phyloP scores from a whole-genome alignment of 768 basidiomycete species.

The Leccinum disarticulatum region DNA sequence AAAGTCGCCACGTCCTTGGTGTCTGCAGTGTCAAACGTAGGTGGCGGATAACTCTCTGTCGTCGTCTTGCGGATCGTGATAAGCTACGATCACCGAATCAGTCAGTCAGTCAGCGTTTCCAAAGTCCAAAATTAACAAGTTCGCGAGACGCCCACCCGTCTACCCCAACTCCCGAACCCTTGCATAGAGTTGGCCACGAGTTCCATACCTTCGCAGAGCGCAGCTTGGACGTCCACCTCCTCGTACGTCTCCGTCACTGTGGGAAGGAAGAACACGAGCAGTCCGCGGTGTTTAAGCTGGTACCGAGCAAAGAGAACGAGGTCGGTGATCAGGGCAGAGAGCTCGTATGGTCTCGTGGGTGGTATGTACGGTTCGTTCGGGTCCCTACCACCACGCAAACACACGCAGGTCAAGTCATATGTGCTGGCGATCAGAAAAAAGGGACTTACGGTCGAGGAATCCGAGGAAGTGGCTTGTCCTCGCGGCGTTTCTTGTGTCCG shows the following conservation, averaged over 20 bases:
- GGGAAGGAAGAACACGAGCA: conserved; percentile 94
- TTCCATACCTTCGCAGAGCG: conserved; percentile 86
- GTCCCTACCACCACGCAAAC: conserved; percentile 5
- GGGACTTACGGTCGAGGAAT: conserved; percentile 46
- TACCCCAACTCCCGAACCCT: conserved; percentile 93
- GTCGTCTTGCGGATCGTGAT: conserved; percentile 85
- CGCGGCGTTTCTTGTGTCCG: conserved; percentile 57
- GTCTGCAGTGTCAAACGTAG: conserved; percentile 46
- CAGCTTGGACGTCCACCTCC: conserved; percentile 76
- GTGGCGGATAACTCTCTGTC: conserved; percentile 44
- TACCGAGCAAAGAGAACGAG: conserved; percentile 81
- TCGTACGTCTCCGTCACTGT: conserved; percentile 91
- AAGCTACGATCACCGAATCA: conserved; percentile 50
- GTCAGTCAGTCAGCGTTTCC: not conserved
- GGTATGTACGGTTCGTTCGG: conserved; percentile 78
- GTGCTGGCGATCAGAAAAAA: not conserved
- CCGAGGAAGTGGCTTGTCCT: conserved; percentile 28
- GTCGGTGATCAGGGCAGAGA: conserved; percentile 78
- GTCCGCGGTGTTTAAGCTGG: conserved; percentile 79
- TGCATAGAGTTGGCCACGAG: conserved; percentile 87
- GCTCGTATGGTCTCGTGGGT: conserved; percentile 89
- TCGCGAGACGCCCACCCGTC: conserved; percentile 59
- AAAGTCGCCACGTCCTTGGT: conserved; percentile 11
- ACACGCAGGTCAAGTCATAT: not conserved
- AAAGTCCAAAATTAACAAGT: not conserved